These are phyloP conservation scores for Raphanus hybrid DNA, from an alignment of 441 rosid genomes.

Conservation along the genomic window DNA sequence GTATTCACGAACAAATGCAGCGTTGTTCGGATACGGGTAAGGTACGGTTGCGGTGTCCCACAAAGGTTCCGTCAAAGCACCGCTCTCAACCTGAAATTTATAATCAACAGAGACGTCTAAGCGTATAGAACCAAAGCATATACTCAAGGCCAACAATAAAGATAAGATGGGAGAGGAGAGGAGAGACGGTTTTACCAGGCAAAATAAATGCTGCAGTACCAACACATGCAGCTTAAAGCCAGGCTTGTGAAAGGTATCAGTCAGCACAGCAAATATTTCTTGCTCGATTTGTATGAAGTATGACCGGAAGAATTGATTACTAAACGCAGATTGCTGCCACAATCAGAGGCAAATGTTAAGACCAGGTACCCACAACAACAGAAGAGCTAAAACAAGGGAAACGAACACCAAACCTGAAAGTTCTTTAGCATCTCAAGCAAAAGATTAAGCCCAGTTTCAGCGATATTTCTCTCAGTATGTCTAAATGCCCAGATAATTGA, in stretches of 20 bases:
- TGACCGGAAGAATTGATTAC: slow-evolving; percentile 81
- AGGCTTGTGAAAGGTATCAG: slow-evolving; percentile 98
- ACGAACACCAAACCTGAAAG: slow-evolving; percentile 70
- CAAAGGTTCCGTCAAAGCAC: slow-evolving; percentile 83
- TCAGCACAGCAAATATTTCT: slow-evolving; percentile 95
- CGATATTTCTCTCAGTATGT: slow-evolving; percentile 99
- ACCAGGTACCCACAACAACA: slow-evolving; percentile 17
- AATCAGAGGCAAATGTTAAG: slow-evolving; percentile 31
- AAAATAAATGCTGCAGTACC: slow-evolving; percentile 87
- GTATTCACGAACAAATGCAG: slow-evolving; percentile 82
- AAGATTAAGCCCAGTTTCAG: slow-evolving; percentile 96
- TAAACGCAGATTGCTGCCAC: slow-evolving; percentile 76
- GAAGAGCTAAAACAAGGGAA: slow-evolving; percentile 3
- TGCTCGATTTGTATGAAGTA: slow-evolving; percentile 90
- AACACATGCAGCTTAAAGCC: slow-evolving; percentile 97
- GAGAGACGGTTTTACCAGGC: slow-evolving; percentile 60
- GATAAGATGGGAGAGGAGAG: not conserved
- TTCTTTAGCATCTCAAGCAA: slow-evolving; percentile 94
- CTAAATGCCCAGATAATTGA: slow-evolving; percentile 99
- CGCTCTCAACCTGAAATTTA: slow-evolving; percentile 78
- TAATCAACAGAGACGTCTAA: not conserved
- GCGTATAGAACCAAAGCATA: not conserved
- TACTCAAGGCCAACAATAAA: not conserved
- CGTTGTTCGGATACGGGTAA: slow-evolving; percentile 77
- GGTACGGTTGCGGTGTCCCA: slow-evolving; percentile 86